phyloP scores from a whole-genome alignment of 140 eudicot species.

The Bidens hawaiensis region DNA sequence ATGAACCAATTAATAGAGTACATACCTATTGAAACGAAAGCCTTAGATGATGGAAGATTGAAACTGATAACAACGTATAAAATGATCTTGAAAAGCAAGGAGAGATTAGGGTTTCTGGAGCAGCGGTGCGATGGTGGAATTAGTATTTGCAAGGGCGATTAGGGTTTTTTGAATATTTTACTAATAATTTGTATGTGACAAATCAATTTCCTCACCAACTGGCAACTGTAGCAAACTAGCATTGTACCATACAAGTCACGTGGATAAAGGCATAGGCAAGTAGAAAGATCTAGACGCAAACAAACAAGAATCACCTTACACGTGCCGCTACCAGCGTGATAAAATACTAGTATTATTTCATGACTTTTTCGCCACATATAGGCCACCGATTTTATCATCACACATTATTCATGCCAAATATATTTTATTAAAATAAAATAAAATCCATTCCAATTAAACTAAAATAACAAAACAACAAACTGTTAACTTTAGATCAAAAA shows the following conservation, averaged over 20 bases:
- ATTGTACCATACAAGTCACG: constrained; percentile 9
- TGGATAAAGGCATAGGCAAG: not conserved
- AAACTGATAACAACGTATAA: no score
- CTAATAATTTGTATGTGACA: not conserved
- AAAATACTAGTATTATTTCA: not conserved
- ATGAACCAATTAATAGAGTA: no score
- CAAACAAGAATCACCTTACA: constrained; percentile 6
- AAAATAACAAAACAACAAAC: not conserved
- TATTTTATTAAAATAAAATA: not conserved
- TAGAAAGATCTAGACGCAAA: constrained; percentile 3
- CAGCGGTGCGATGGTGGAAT: no score
- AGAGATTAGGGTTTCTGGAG: no score
- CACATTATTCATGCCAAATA: not conserved
- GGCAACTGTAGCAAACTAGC: no score
- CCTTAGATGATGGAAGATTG: no score
- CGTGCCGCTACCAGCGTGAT: constrained; percentile 18
- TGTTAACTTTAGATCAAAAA: no score
- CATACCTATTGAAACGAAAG: no score
- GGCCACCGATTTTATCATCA: not conserved
- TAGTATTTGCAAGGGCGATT: no score
- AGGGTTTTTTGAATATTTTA: no score
- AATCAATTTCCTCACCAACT: not conserved
- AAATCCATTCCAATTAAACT: not conserved
- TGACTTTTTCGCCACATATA: constrained; percentile 27
- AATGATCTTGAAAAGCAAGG: no score